Base-by-base conservation (phyloP, 805 yeast genomes). In the Zygosaccharomyces kombuchaensis region DNA sequence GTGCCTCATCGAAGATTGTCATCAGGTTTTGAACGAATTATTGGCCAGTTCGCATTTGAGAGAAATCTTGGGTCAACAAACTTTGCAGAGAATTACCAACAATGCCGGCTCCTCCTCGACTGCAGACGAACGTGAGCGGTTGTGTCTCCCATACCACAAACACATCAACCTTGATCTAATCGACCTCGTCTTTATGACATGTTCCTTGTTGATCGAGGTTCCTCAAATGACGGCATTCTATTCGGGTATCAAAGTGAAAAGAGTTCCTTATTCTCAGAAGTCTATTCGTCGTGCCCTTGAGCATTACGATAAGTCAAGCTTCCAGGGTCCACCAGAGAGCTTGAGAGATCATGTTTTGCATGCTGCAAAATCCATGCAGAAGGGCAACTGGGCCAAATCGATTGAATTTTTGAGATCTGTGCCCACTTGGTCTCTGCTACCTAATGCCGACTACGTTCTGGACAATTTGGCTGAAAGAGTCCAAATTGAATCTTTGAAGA, bases 251-350 rank as follows among this genome's bases (percentile, higher is more conserved):
- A 73, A 80, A 59, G 82, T 82, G 63, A 83, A 82, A 65, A 72
- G 80, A 59, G 74, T 76, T 52, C 66, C 68, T 43, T 65, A 71
- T 45, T 71, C 81, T 49, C 75, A 85, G 59, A 90, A 87, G 70
- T 87, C 96, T 23, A 89, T 93, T 75, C 84, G 91, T 70, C 82
- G 95, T 65, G 80, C 86, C 66, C 77, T 93, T 56, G 98, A 93
- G 66, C 86, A 84, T 73, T 89, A 87, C 63, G 96, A 90, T 65
- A 84, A 91, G 69, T 96, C 90, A 68, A 84, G 84, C 47, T 93
- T 91, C 76, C 87, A 88, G 52, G 99, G 98, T 36, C 99, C 99
- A 39, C 96, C 98, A 44, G 99, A 93, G 71, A 87, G 90, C 66
- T 86, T 95, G 37, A 84, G 95, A 61, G 99, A 93, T 67, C 87